Base-by-base conservation (phyloP, 106 monocot genomes). In the Iris macrosiphon region DNA sequence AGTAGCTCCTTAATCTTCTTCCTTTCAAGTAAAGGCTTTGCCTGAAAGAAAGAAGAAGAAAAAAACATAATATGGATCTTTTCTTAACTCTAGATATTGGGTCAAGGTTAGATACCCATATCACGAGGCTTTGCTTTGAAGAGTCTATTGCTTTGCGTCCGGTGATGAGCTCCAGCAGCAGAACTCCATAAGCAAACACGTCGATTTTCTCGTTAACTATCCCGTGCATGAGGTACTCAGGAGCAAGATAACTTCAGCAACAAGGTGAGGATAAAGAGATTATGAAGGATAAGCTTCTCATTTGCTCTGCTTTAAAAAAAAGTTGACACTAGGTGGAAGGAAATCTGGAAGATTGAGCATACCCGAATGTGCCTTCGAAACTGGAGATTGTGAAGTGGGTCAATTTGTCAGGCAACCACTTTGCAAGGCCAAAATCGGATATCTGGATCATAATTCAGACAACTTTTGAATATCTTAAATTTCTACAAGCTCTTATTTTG, bases 351-450 rank as follows among this genome's bases (percentile, higher is more conserved):
- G n/a, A n/a, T 0, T 12, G 26, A 38, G 24, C 8, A n/a, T 43
- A 43, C 88, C 88, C 88, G 42, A 83, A 89, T 29, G 89, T 89
- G 48, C 89, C 89, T 61, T 83, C 89, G 28, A 83, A 83, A 23
- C 10, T 40, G 8, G 72, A 44, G 19, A 83, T 52, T 10, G 60
- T 71, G 59, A 79, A 76, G 49, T 89, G 80, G 34, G 59, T 76
- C 76, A 76, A 62, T 26, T 77, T 68, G 22, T 67, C 76, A 14
- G 89, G 89, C 45, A 89, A 56, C 89, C 89, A 89, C 67, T 74
- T 89, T 0, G 89, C 83, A 38, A 89, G 80, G 28, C 89, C 89
- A 64, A 83, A 89, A 61, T 89, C 89, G 60, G 76, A 79, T 19
- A 89, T 89, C 89, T 89, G 72, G 7, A 54, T 28, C 18, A 63